phyloP scores from a whole-genome alignment of 2,329 filamentous ascomycete genomes.

The Fusarium sp. region DNA sequence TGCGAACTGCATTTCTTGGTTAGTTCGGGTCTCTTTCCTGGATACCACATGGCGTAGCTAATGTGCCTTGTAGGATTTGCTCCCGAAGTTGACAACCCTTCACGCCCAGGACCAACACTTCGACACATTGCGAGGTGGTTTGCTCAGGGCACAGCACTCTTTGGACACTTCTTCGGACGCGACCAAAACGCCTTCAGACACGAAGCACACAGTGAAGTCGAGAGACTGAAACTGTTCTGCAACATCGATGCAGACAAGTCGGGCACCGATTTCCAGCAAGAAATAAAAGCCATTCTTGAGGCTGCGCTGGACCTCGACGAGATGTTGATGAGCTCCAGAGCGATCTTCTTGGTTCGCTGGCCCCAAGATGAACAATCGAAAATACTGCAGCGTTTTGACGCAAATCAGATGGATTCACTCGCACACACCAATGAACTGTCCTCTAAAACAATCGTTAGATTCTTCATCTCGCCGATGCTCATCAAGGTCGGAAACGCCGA shows the following conservation, averaged over 20 bases:
- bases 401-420: no score
- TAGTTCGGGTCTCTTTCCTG: no score
- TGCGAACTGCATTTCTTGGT: no score
- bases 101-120: neutral
- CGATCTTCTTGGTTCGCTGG: neutral
- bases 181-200: neutral
- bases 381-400: no score
- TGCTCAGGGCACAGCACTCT: neutral
- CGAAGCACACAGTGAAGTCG: no score
- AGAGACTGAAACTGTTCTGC: no score
- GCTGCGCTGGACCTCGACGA: neutral
- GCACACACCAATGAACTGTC: no score
- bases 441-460: neutral
- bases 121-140: neutral
- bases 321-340: conserved; percentile 6
- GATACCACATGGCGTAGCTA: no score
- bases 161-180: neutral
- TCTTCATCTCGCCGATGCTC: neutral
- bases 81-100: neutral
- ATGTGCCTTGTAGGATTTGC: neutral
- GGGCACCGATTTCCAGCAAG: neutral
- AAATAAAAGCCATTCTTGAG: neutral
- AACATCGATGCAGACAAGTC: no score
- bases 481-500: conserved; percentile 1
- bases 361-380: no score